phyloP scores from a whole-genome alignment of 306 rosid species.

The Medicago arabica region DNA sequence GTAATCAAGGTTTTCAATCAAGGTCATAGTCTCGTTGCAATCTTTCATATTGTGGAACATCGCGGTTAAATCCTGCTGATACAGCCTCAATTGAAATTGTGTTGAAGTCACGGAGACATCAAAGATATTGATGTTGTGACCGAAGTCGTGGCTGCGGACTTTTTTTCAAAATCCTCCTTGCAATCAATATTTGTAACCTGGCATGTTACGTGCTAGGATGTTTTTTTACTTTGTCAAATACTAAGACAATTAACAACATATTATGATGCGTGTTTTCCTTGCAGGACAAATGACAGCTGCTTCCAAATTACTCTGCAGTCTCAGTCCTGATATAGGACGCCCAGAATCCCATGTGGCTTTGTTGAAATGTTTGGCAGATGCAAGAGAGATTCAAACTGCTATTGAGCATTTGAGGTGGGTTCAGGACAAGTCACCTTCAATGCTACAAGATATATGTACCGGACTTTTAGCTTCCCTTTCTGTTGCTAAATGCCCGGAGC shows the following conservation, averaged over 20 bases:
- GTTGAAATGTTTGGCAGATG: conserved; percentile 70
- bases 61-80: not conserved
- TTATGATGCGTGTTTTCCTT: conserved; percentile 22
- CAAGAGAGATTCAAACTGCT: conserved; percentile 61
- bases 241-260: not conserved
- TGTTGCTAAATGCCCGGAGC: conserved; percentile 59
- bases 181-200: not conserved
- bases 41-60: not conserved
- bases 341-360: conserved; percentile 64
- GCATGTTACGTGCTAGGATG: not conserved
- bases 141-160: not conserved
- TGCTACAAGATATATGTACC: conserved; percentile 55
- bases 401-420: conserved; percentile 69
- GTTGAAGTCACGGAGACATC: not conserved
- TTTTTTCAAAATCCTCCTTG: not conserved
- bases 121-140: not conserved
- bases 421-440: conserved; percentile 55
- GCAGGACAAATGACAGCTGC: conserved; percentile 77
- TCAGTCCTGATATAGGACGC: conserved; percentile 44
- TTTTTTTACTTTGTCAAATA: conserved; percentile 16
- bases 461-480: conserved; percentile 72
- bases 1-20: not conserved
- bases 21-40: not conserved
- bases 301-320: conserved; percentile 67
- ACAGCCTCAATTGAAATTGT: not conserved